Base-by-base conservation (phyloP, 2,329 filamentous ascomycete species). In the Alternaria triticina region DNA sequence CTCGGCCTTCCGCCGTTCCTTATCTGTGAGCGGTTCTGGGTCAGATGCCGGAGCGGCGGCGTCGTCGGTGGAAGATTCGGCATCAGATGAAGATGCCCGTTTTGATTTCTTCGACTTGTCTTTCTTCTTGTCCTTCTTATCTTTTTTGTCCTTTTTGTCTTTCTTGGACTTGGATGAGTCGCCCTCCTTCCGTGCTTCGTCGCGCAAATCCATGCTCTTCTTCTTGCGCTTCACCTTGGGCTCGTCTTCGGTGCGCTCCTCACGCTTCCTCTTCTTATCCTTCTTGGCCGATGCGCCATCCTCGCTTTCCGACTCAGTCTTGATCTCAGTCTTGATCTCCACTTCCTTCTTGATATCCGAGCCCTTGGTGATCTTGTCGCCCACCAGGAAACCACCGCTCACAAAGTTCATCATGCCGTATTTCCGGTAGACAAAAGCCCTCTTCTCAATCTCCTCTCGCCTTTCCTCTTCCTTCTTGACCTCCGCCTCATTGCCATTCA, bases 361-460 rank as follows among this genome's bases (percentile, higher is more conserved):
- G 65, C 88, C 68, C 59, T 73, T 76, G 68, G 86, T 81, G 60
- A 85, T 83, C 74, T 86, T 85, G 64, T 89, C 87, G 12, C 88
- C 88, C 6, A 87, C 84, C 66, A 91, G 75, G 60, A 94, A 86
- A 0, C 95, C 96, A n/a, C 93, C 96, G 62, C 86, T 89, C 23
- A 99, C 90, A 79, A 99, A 99, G 52, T 90, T 88, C 85, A 97
- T 92, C 10, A 87, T 85, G 1, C 94, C 94, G 82, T 90, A 94
- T 79, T 90, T 92, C 73, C 87, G 86, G 70, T 91, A 89, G 58
- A 92, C 86, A 76, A 94, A 97, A 49, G 89, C 83, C 66, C 88
- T 89, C 73, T 92, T 86, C 83, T 91, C 91, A 45, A 91, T 82
- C 72, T 92, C 89, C 60, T 91, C 87, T 69, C 90, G 85, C 50